Percentiles rank a stretch among this genome's conserved stretches.
phyloP scores from a whole-genome alignment of 257 asterid species.

The Datura wrightii region DNA sequence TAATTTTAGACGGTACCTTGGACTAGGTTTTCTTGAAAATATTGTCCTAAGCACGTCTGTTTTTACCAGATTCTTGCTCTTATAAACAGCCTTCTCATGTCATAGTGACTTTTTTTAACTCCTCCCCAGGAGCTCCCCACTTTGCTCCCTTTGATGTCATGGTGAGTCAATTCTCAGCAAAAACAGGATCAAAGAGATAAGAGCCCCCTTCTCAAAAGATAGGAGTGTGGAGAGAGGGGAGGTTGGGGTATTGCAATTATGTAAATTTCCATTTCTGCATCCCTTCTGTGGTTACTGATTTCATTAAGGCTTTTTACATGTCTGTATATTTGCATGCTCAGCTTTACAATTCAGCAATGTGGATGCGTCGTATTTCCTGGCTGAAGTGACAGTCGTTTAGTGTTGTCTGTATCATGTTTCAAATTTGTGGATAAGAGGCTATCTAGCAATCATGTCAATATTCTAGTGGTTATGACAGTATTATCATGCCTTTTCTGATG shows the following conservation, averaged over 20 bases:
- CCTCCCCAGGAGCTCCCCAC: neutral
- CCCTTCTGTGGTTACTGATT: neutral
- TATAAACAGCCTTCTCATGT: neutral
- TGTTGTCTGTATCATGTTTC: neutral
- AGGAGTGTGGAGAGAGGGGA: neutral
- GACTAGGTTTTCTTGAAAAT: constrained; percentile 1
- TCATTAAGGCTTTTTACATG: neutral
- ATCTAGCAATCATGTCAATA: neutral
- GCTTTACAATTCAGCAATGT: neutral
- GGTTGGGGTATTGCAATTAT: neutral
- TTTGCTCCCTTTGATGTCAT: neutral
- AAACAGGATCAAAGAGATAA: neutral
- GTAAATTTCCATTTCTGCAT: neutral
- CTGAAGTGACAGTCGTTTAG: constrained; percentile 18
- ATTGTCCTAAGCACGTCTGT: neutral
- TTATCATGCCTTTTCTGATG: neutral
- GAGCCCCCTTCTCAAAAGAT: neutral
- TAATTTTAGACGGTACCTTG: neutral
- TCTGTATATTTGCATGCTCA: neutral
- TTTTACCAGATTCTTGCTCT: constrained; percentile 13
- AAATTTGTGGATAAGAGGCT: neutral
- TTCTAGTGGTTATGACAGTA: neutral
- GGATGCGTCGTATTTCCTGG: neutral
- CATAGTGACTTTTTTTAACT: neutral
- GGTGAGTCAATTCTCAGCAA: neutral